These are phyloP conservation scores for Arctium minus DNA, from an alignment of 129 eudicot species.

Conservation along the genomic window DNA sequence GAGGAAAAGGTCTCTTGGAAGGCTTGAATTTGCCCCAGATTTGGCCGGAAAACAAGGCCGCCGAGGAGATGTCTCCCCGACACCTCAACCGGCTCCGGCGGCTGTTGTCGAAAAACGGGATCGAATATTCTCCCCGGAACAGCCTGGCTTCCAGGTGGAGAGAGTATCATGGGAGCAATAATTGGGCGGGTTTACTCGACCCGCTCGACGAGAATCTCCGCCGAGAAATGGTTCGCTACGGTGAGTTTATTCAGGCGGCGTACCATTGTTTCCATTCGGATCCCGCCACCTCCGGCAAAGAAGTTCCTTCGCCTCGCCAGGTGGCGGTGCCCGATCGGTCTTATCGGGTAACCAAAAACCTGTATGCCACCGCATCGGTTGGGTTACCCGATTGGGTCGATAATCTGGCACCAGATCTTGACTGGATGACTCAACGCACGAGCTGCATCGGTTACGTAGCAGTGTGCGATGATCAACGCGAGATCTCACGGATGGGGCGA, in stretches of 20 bases:
- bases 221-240: conserved; percentile 85
- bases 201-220: conserved; percentile 97
- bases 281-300: conserved; percentile 59
- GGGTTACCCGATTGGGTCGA: conserved; percentile 96
- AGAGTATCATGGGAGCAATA: conserved; percentile 81
- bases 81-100: conserved; percentile 61
- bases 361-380: conserved; percentile 81
- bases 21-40: conserved; percentile 50
- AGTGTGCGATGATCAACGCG: conserved; percentile 77
- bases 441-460: conserved; percentile 89
- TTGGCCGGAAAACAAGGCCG: conserved; percentile 76
- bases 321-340: conserved; percentile 69
- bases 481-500: conserved; percentile 85
- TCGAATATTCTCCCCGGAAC: conserved; percentile 78
- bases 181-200: conserved; percentile 82
- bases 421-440: conserved; percentile 95
- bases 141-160: conserved; percentile 68
- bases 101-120: conserved; percentile 39
- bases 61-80: conserved; percentile 89
- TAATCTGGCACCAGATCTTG: conserved; percentile 85
- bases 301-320: conserved; percentile 39
- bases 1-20: conserved; percentile 44
- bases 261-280: conserved; percentile 71
- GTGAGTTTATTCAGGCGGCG: conserved; percentile 96
- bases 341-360: conserved; percentile 61